Conservation (phyloP, 768 basidiomycete species). For the Xerocomellus dryophilus region DNA sequence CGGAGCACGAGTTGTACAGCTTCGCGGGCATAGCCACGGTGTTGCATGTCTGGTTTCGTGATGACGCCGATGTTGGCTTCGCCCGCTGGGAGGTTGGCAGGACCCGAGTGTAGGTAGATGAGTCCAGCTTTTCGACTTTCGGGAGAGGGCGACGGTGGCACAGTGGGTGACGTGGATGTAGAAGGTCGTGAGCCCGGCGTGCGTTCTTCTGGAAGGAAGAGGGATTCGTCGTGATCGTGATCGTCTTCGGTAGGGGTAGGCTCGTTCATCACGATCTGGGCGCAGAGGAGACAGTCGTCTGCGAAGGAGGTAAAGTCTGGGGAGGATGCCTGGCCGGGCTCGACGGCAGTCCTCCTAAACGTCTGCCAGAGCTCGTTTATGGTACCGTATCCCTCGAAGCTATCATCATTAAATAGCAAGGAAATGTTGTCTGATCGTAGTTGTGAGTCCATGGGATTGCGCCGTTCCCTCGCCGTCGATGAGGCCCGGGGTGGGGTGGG, state of each 20-base stretch:
- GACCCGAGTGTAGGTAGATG: conserved; percentile 26
- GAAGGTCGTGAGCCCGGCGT: background rate
- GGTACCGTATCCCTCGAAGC: background rate
- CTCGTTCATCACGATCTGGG: conserved; percentile 13
- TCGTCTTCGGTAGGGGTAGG: background rate
- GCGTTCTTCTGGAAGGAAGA: background rate
- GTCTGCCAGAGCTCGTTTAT: conserved; percentile 19
- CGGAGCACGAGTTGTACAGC: conserved; percentile 45
- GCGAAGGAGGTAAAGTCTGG: conserved; percentile 24
- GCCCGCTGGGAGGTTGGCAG: conserved; percentile 21
- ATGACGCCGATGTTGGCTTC: conserved; percentile 60
- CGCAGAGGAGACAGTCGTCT: conserved; percentile 31
- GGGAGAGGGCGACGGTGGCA: background rate
- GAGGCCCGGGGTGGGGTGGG: background rate
- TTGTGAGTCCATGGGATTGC: conserved; percentile 2
- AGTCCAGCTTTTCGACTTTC: conserved; percentile 13
- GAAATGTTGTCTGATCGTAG: conserved; percentile 16
- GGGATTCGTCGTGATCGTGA: background rate
- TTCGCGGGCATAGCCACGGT: conserved; percentile 44
- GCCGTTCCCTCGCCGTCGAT: background rate
- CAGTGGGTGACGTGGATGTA: background rate
- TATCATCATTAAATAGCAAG: background rate
- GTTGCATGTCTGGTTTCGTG: conserved; percentile 36
- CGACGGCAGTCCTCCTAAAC: conserved; percentile 25
- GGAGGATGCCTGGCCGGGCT: conserved; percentile 25